Evolutionary conservation across 192 early-diverging fungal genomes (phyloP).

Genomic region (Lobosporangium transversale): DNA sequence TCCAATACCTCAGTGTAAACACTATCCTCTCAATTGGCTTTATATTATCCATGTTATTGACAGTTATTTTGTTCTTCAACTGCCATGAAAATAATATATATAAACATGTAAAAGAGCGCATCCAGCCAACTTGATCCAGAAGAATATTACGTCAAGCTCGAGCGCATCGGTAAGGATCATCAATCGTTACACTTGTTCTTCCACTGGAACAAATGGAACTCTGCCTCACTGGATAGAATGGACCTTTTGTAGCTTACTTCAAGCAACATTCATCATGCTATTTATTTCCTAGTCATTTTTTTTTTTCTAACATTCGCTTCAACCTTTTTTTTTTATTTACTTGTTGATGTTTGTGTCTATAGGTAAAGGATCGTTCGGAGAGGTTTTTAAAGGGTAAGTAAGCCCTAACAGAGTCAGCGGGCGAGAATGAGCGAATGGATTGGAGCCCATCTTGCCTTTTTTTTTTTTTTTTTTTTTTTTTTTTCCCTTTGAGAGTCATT

Average conservation of each 20-base stretch:
- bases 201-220: not conserved
- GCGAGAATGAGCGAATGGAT: not conserved
- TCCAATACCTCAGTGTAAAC: too few relatives aligned
- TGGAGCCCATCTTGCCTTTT: not conserved
- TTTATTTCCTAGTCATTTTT: too few relatives aligned
- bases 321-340: too few relatives aligned
- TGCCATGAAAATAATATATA: too few relatives aligned
- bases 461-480: conserved; percentile 8
- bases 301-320: too few relatives aligned
- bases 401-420: not conserved
- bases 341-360: too few relatives aligned
- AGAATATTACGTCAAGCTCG: conserved; percentile 71
- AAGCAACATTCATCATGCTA: too few relatives aligned
- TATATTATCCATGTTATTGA: too few relatives aligned
- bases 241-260: too few relatives aligned
- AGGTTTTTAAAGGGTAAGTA: conserved; percentile 86
- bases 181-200: conserved; percentile 13
- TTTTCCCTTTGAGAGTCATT: not conserved
- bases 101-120: conserved; percentile 45
- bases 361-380: conserved; percentile 84
- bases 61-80: too few relatives aligned
- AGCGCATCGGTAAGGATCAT: conserved; percentile 65
- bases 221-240: too few relatives aligned
- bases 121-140: conserved; percentile 67
- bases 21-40: too few relatives aligned